Conservation (phyloP, 495 filamentous ascomycete genomes). For the Lichenothelia convexa region DNA sequence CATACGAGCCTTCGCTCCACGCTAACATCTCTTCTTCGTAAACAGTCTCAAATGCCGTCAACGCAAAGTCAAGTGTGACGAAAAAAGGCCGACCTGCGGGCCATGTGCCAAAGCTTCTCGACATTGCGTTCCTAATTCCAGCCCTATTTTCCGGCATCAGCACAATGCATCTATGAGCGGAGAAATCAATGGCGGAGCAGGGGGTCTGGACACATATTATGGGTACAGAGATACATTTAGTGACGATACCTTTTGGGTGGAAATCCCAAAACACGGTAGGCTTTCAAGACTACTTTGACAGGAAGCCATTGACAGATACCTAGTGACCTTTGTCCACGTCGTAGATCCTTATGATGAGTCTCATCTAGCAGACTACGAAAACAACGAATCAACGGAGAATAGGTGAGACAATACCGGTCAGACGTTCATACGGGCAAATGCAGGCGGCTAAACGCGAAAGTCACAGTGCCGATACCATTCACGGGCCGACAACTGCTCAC, state of each 20-base stretch:
- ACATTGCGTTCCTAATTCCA: conserved; percentile 42
- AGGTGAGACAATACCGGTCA: too few species aligned
- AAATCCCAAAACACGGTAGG: conserved; percentile 38
- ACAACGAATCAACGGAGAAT: too few species aligned
- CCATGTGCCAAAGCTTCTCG: conserved; percentile 42
- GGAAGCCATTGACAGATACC: background rate
- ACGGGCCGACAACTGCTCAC: too few species aligned
- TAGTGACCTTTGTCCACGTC: conserved; percentile 47
- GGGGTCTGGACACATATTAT: conserved; percentile 43
- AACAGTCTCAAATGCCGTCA: conserved; percentile 45
- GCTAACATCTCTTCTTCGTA: too few species aligned
- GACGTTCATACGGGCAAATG: too few species aligned
- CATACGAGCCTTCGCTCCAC: too few species aligned
- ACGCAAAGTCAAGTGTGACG: conserved; percentile 46
- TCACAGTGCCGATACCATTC: too few species aligned
- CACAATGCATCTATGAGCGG: conserved; percentile 58
- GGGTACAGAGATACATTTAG: conserved; percentile 52
- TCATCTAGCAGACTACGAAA: too few species aligned
- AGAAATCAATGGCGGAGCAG: conserved; percentile 19
- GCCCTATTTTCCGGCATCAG: conserved; percentile 50
- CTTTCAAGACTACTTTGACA: background rate
- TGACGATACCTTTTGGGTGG: conserved; percentile 41
- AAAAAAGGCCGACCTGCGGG: conserved; percentile 37
- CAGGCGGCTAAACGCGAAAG: too few species aligned
- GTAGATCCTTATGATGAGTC: too few species aligned